Conservation (phyloP, 768 basidiomycete genomes). For the Boletus fagicola region DNA sequence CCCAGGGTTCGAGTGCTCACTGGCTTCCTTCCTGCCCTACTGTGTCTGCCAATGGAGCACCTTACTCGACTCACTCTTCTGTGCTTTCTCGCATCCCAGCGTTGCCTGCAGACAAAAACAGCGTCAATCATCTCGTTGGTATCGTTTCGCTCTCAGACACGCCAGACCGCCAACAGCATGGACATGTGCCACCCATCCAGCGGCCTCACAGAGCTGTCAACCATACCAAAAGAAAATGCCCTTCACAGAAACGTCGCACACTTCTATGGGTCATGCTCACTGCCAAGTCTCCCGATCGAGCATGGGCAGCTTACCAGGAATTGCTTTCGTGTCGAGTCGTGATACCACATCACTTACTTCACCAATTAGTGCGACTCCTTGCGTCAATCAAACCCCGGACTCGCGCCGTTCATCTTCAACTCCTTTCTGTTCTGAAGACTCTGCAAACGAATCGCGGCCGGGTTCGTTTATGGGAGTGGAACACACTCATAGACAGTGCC, state of each 20-base stretch:
- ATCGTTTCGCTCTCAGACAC: slow-evolving; percentile 3
- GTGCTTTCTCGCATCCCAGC: not conserved
- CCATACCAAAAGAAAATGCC: slow-evolving; percentile 16
- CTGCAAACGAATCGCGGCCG: slow-evolving; percentile 54
- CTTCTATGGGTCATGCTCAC: slow-evolving; percentile 35
- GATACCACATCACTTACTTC: slow-evolving; percentile 47
- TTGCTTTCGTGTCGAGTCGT: slow-evolving; percentile 25
- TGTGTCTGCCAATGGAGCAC: slow-evolving; percentile 1
- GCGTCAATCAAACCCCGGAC: slow-evolving; percentile 53
- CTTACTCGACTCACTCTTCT: not conserved
- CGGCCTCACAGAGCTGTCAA: not conserved
- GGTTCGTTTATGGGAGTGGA: slow-evolving; percentile 71
- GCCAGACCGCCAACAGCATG: slow-evolving; percentile 6
- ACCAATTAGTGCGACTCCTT: slow-evolving; percentile 61
- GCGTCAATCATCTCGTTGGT: slow-evolving; percentile 6
- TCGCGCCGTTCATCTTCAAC: slow-evolving; percentile 56
- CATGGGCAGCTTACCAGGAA: slow-evolving; percentile 45
- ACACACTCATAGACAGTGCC: slow-evolving; percentile 64
- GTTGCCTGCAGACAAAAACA: not conserved
- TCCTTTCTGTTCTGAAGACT: slow-evolving; percentile 64
- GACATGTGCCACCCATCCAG: not conserved
- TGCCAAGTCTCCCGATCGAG: slow-evolving; percentile 32
- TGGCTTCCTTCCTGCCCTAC: not conserved
- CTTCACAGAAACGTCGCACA: slow-evolving; percentile 21
- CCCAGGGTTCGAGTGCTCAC: not conserved